Evolutionary conservation across 345 rosid genomes (phyloP).

Genomic region (Balakata baccata): DNA sequence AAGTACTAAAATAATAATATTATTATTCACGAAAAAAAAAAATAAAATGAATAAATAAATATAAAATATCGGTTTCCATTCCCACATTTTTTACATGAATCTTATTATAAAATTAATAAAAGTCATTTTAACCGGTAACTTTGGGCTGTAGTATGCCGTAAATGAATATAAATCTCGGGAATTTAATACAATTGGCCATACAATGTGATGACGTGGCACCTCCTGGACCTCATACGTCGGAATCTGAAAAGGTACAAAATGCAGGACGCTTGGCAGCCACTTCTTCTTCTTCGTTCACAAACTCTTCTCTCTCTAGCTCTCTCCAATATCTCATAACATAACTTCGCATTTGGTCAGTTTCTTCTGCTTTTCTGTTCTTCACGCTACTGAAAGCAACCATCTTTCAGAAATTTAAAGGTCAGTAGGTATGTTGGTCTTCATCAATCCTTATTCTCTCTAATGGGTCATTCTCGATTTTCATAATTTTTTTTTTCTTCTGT

Average conservation of each 20-base stretch:
- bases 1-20: too few relatives aligned
- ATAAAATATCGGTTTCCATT: too few relatives aligned
- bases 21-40: too few relatives aligned
- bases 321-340: not conserved
- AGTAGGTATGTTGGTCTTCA: conserved; percentile 30
- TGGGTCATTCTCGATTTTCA: conserved; percentile 24
- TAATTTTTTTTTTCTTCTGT: not conserved
- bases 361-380: conserved; percentile 3
- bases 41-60: too few relatives aligned
- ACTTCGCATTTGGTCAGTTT: conserved; percentile 9
- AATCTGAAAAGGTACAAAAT: conserved; percentile 24
- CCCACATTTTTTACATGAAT: not conserved
- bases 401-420: conserved; percentile 29
- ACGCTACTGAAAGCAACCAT: conserved; percentile 15
- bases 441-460: conserved; percentile 3
- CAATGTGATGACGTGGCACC: conserved; percentile 45
- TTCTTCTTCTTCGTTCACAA: not conserved
- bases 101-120: not conserved
- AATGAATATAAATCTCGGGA: not conserved
- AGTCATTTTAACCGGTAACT: not conserved
- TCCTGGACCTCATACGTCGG: conserved; percentile 37
- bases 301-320: conserved; percentile 1
- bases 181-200: not conserved
- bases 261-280: not conserved
- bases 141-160: not conserved